These are phyloP conservation scores for Polygonum aviculare DNA, from an alignment of 148 eudicot species.

Conservation along the genomic window DNA sequence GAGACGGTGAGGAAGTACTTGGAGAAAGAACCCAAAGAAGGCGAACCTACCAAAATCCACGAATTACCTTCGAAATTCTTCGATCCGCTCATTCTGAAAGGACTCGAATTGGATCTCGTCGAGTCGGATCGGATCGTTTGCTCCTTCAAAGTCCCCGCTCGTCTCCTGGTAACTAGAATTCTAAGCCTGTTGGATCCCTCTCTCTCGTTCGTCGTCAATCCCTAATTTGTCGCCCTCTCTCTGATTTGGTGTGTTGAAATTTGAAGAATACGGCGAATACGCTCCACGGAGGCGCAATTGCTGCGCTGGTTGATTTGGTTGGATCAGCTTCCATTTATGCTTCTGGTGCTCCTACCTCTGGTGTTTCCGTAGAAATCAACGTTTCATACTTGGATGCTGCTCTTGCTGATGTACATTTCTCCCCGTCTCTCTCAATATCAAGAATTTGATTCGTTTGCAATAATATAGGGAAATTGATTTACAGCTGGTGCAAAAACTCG, in stretches of 20 bases:
- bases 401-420: conserved; percentile 33
- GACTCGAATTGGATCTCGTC: conserved; percentile 22
- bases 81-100: conserved; percentile 33
- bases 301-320: conserved; percentile 60
- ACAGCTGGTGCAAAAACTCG: neutral
- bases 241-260: conserved; percentile 15
- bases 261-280: conserved; percentile 52
- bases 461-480: neutral
- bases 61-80: conserved; percentile 47
- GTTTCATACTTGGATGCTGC: conserved; percentile 82
- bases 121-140: conserved; percentile 67
- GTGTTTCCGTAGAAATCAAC: conserved; percentile 83
- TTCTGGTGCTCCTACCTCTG: conserved; percentile 33
- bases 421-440: neutral
- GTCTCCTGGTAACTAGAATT: conserved; percentile 38
- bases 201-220: neutral
- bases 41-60: conserved; percentile 37
- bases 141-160: conserved; percentile 62
- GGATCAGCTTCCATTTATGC: conserved; percentile 63
- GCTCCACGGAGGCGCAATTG: conserved; percentile 82
- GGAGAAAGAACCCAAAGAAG: conserved; percentile 22
- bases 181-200: neutral
- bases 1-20: conserved; percentile 9
- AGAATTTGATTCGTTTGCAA: neutral
- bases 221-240: neutral